Base-by-base conservation (phyloP, 805 yeast genomes). In the Candida ponderosae region DNA sequence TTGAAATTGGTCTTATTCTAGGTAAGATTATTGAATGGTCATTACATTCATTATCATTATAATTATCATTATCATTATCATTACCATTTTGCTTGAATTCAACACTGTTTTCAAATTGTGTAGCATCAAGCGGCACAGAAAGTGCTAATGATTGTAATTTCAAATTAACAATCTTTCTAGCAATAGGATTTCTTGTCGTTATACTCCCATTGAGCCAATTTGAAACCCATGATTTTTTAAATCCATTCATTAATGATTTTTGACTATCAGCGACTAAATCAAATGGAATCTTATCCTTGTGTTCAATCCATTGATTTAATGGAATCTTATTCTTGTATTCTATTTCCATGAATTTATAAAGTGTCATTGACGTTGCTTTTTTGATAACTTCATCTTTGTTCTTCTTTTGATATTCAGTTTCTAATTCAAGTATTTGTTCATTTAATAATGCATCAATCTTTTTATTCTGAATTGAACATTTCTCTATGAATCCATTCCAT, bases 241-340 rank as follows among this genome's bases (percentile, higher is more conserved):
- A 21, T 10, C 10, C 10, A 8, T 24, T 10, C 5, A 24, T 11
- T 13, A 5, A 6, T 13, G 13, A 11, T 24, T 13, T 13, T 9
- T 5, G 9, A 9, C n/a, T 6, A 24, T 24, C 27, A 11, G 9
- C 13, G 6, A 6, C n/a, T 6, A 24, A 13, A 24, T 24, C 27
- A 6, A 4, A 11, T 9, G 27, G 27, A 9, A 24, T 13, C n/a
- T n/a, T n/a, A n/a, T n/a, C 50, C 13, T 28, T 27, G 2, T 52
- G 55, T 13, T 46, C 23, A 6, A 54, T 31, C 17, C 54, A 43
- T 15, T 50, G 40, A 0, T 53, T 42, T 1, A 54, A 36, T 6
- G 52, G 34, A 17, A 63, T 48, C 37, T 65, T 70, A 47, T 65
- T 70, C 29, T 64, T 41, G 37, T 60, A 65, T 37, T 50, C 65